Conservation (phyloP, 192 early-diverging fungal genomes). For the Anaeromyces robustus region DNA sequence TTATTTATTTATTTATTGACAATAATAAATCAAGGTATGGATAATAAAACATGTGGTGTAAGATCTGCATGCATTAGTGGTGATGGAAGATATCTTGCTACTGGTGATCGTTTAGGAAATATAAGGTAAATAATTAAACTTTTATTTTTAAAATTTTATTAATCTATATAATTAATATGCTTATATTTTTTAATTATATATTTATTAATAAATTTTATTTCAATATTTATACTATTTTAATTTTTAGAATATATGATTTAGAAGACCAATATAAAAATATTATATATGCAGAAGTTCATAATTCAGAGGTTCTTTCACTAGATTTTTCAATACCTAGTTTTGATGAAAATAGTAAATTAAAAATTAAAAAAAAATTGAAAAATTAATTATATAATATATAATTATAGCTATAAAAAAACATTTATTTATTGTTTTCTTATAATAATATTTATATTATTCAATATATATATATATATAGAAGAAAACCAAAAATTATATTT, state of each 20-base stretch:
- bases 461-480: background rate
- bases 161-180: no score
- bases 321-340: constrained; percentile 39
- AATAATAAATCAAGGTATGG: no score
- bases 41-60: constrained; percentile 23
- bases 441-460: no score
- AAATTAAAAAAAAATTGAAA: no score
- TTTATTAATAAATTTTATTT: background rate
- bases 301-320: constrained; percentile 58
- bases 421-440: no score
- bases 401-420: no score
- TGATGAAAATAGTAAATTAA: background rate
- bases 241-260: constrained; percentile 37
- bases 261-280: constrained; percentile 35
- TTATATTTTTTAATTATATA: background rate
- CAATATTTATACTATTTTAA: background rate
- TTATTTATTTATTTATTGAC: no score
- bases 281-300: constrained; percentile 55
- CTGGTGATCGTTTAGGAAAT: constrained; percentile 59
- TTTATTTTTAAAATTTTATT: no score
- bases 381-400: no score
- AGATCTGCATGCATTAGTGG: constrained; percentile 45
- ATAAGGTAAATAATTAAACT: constrained; percentile 24
- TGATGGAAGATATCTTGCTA: constrained; percentile 46
- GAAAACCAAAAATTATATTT: background rate